These are phyloP conservation scores for Borealophlyctis nickersoniae DNA, from an alignment of 192 early-diverging fungal genomes.

Conservation along the genomic window DNA sequence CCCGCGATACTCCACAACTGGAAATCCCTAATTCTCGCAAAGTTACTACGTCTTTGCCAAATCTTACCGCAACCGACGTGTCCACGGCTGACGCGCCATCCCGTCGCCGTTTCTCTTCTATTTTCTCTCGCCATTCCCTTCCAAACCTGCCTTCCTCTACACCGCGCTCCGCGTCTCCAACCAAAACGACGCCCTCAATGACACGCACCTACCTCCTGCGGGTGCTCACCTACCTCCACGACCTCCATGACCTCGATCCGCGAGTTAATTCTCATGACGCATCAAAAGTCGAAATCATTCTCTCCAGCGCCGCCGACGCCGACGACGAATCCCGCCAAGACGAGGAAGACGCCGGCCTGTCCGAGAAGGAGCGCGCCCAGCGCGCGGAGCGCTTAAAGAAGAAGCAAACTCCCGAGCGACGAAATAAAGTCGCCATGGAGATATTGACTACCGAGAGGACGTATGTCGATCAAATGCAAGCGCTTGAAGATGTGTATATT, in stretches of 20 bases:
- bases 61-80: neutral
- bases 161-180: neutral
- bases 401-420: slow-evolving; percentile 42
- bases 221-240: slow-evolving; percentile 19
- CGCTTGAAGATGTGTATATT: slow-evolving; percentile 66
- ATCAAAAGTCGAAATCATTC: slow-evolving; percentile 15
- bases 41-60: neutral
- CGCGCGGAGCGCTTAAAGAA: slow-evolving; percentile 18
- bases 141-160: neutral
- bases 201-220: slow-evolving; percentile 3
- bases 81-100: neutral
- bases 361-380: slow-evolving; percentile 2
- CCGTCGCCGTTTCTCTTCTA: neutral
- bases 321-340: neutral
- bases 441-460: slow-evolving; percentile 81
- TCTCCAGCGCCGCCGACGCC: neutral
- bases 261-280: slow-evolving; percentile 18
- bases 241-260: slow-evolving; percentile 22
- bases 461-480: slow-evolving; percentile 78
- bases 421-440: slow-evolving; percentile 71
- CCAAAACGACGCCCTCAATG: neutral
- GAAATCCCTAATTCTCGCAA: neutral
- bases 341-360: neutral
- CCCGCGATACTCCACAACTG: neutral
- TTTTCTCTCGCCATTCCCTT: neutral